Conservation (phyloP, 176 grass and related monocot genomes). For the Zoysia japonica region DNA sequence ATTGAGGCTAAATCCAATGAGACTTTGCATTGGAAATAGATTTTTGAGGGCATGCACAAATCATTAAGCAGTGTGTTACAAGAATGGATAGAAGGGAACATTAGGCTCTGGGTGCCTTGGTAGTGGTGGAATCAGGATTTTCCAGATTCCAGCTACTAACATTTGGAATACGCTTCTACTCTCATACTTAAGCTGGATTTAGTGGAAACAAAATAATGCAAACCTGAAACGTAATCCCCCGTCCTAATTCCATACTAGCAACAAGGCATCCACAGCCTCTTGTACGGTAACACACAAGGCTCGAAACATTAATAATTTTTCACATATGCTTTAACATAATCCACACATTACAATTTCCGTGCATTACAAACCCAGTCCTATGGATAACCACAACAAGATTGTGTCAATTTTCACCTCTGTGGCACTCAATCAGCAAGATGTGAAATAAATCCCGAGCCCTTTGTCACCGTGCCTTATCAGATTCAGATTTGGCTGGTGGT, state of each 20-base stretch:
- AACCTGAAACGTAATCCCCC: not conserved
- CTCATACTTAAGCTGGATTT: not conserved
- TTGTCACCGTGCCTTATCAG: slow-evolving; percentile 47
- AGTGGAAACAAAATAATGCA: not conserved
- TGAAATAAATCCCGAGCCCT: slow-evolving; percentile 7
- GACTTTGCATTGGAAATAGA: too few species aligned
- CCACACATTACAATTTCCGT: not conserved
- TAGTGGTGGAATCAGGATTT: not conserved
- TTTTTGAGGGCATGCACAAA: too few species aligned
- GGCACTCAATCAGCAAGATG: not conserved
- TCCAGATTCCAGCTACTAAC: not conserved
- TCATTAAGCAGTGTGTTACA: too few species aligned
- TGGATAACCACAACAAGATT: slow-evolving; percentile 3
- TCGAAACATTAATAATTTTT: slow-evolving; percentile 21
- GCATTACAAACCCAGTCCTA: not conserved
- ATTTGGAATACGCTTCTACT: not conserved
- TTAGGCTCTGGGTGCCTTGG: too few species aligned
- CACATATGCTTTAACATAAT: slow-evolving; percentile 6
- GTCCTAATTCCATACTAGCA: not conserved
- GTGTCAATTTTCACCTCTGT: not conserved
- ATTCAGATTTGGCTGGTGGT: slow-evolving; percentile 38
- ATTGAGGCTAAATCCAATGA: too few species aligned
- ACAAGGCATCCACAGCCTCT: not conserved
- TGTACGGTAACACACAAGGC: not conserved
- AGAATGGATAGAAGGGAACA: too few species aligned